A percentile compares a stretch with the other conserved stretches of the same genome.
phyloP scores from a whole-genome alignment of 768 basidiomycete species.

The Trametes meyenii region DNA sequence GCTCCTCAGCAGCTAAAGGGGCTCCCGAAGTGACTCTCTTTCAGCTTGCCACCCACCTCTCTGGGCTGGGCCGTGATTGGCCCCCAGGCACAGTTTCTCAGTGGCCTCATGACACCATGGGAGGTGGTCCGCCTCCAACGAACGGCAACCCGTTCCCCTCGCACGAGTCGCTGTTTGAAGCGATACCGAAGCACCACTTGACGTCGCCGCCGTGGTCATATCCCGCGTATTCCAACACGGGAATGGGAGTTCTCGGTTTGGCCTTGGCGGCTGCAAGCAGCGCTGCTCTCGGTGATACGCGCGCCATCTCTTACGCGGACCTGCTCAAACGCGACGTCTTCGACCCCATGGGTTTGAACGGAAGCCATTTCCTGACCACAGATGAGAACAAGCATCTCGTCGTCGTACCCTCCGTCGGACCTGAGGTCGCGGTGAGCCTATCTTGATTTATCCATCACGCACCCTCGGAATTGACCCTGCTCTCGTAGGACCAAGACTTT shows the following conservation, averaged over 20 bases:
- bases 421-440: constrained; percentile 40
- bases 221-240: constrained; percentile 47
- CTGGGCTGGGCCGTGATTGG: constrained; percentile 40
- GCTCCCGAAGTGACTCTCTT: constrained; percentile 29
- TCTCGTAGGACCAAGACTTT: constrained; percentile 46
- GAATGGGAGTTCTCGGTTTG: constrained; percentile 38
- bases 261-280: constrained; percentile 39
- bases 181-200: constrained; percentile 42
- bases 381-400: constrained; percentile 38
- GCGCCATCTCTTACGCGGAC: constrained; percentile 36
- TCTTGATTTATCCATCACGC: too few relatives aligned
- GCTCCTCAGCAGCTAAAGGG: background rate
- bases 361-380: constrained; percentile 48
- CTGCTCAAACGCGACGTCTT: constrained; percentile 53
- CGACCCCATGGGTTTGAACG: constrained; percentile 46
- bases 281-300: background rate
- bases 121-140: constrained; percentile 32
- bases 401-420: constrained; percentile 42
- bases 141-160: constrained; percentile 38
- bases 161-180: constrained; percentile 37
- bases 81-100: constrained; percentile 37
- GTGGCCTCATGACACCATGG: constrained; percentile 45
- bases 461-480: constrained; percentile 38
- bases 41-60: constrained; percentile 36
- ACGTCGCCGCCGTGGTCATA: constrained; percentile 47